Base-by-base conservation (phyloP, 2,329 filamentous ascomycete genomes). In the Diaporthe eres region DNA sequence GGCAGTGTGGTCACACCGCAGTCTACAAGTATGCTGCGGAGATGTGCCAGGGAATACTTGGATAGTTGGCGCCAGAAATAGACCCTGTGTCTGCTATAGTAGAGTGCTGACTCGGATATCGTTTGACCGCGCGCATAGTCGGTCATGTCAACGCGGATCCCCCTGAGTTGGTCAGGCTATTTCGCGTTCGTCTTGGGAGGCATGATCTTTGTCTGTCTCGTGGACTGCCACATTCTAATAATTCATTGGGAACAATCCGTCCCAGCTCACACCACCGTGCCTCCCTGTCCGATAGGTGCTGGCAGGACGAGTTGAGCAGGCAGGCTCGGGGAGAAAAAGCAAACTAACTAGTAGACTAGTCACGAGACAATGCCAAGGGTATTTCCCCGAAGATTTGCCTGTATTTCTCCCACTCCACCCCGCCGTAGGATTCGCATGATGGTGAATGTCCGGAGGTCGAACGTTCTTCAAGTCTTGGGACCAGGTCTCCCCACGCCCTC, bases 361-460 rank as follows among this genome's bases (percentile, higher is more conserved):
- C 65, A 70, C 65, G 65, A 25, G 65, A 55, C 49, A 70, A 7
- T 28, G 65, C 65, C 65, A 70, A 70, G 65, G 47, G 22, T 8
- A 15, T 70, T 70, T 70, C 65, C 42, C 65, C 65, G 65, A 70
- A 70, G 65, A 70, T 70, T 55, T 53, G 47, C 65, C 65, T 39
- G 17, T 39, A 4, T 70, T 70, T 55, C 65, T 70, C 65, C 65
- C 65, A 39, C 25, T 70, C 65, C 65, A 25, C 65, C 49, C 65
- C 65, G 65, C 49, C 65, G 65, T 55, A 42, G 65, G 65, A 55
- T 70, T 28, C 47, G 49, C 65, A 70, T 53, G 31, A 70, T 70
- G 3, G 19, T 70, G 47, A 53, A 55, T 22, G 65, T 53, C 65
- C 65, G 22, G 31, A 70, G 65, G 65, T 70, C 47, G 47, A 53